phyloP scores from a whole-genome alignment of 2,329 filamentous ascomycete genomes.

The Lecanicillium sp. region DNA sequence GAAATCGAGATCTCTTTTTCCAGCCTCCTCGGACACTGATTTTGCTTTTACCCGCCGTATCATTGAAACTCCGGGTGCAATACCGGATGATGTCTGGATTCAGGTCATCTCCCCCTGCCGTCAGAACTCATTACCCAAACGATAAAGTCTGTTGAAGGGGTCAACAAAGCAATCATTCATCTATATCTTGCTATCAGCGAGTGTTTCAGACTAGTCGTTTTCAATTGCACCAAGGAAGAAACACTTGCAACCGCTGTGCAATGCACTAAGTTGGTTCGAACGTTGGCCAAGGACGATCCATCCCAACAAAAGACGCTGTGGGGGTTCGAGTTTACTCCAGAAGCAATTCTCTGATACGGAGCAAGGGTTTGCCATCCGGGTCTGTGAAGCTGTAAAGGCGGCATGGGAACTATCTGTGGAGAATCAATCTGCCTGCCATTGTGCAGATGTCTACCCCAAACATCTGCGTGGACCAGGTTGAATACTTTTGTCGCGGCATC shows the following conservation, averaged over 20 bases:
- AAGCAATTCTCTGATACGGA: conserved; percentile 87
- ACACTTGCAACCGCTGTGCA: conserved; percentile 73
- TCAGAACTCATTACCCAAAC: conserved; percentile 85
- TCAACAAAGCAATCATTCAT: conserved; percentile 91
- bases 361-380: conserved; percentile 71
- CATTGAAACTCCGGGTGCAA: conserved; percentile 74
- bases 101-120: conserved; percentile 91
- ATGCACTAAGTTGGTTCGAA: conserved; percentile 80
- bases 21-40: conserved; percentile 86
- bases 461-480: conserved; percentile 91
- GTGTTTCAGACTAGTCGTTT: conserved; percentile 88
- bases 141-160: conserved; percentile 81
- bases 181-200: conserved; percentile 94
- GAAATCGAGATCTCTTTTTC: conserved; percentile 97
- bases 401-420: conserved; percentile 81
- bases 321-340: conserved; percentile 77
- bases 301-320: conserved; percentile 54
- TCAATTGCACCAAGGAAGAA: conserved; percentile 78
- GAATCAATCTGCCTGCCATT: conserved; percentile 90
- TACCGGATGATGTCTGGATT: conserved; percentile 83
- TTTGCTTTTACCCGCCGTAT: conserved; percentile 89
- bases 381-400: conserved; percentile 89
- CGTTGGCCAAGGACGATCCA: conserved; percentile 77
- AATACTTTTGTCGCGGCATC: conserved; percentile 87
- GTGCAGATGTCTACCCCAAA: conserved; percentile 94